A percentile compares a stretch with the other conserved stretches of the same genome.
phyloP scores from a whole-genome alignment of 306 rosid genomes.

The Urtica urens region DNA sequence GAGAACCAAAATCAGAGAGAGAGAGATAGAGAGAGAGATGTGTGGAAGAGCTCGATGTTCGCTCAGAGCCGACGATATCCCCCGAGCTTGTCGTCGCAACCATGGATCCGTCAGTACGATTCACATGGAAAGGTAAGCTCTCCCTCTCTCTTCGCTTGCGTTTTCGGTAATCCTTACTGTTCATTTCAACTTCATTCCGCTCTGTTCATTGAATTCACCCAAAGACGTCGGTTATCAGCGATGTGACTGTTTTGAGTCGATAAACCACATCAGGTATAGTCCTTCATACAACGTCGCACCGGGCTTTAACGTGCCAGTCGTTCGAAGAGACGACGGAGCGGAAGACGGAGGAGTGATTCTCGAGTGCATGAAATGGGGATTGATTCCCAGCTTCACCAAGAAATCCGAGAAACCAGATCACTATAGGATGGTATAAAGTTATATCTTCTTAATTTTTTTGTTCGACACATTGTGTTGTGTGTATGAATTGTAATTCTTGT shows the following conservation, averaged over 20 bases:
- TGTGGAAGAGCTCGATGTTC: constrained; percentile 74
- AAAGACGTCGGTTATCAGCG: neutral
- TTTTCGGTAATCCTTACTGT: neutral
- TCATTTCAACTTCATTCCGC: neutral
- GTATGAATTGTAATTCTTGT: neutral
- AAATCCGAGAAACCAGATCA: constrained; percentile 73
- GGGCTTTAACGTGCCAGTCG: constrained; percentile 49
- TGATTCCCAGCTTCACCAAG: constrained; percentile 82
- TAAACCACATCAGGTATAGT: constrained; percentile 33
- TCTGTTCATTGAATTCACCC: neutral
- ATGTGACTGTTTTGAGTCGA: neutral
- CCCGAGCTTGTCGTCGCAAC: constrained; percentile 57
- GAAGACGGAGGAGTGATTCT: constrained; percentile 40
- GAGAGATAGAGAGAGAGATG: constrained; percentile 23
- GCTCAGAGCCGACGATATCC: constrained; percentile 49
- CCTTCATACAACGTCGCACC: constrained; percentile 72
- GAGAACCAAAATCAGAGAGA: neutral
- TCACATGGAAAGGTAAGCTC: constrained; percentile 43
- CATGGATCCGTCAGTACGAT: constrained; percentile 30
- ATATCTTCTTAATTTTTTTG: neutral
- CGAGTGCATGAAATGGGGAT: constrained; percentile 88
- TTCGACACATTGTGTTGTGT: neutral
- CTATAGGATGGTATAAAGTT: constrained; percentile 49
- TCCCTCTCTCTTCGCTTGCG: neutral
- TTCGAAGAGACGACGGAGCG: constrained; percentile 65